phyloP scores from a whole-genome alignment of 306 rosid genomes.

The Cucumis melo region DNA sequence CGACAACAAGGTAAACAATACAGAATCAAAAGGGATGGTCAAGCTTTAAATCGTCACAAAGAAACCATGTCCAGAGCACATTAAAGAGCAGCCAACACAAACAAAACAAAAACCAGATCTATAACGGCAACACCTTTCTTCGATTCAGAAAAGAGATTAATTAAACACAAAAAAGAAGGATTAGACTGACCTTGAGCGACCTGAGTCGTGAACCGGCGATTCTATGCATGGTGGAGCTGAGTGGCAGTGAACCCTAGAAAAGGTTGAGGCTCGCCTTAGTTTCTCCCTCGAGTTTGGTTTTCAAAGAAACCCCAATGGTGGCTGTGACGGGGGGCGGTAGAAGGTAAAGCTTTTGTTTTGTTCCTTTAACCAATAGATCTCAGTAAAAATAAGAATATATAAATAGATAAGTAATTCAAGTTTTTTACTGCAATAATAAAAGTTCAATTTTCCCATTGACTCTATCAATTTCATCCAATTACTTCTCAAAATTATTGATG shows the following conservation, averaged over 20 bases:
- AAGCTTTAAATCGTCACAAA: not conserved
- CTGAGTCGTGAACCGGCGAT: constrained; percentile 50
- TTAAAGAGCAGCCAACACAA: not conserved
- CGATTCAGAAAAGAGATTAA: not conserved
- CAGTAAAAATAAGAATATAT: no score
- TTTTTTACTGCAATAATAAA: not conserved
- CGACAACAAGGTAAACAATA: not conserved
- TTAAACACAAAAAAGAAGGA: not conserved
- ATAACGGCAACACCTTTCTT: not conserved
- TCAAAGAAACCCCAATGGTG: constrained; percentile 5
- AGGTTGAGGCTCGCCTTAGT: not conserved
- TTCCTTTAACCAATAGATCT: not conserved
- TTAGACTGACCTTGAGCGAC: constrained; percentile 55
- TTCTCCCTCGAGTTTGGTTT: not conserved
- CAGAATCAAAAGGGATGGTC: not conserved
- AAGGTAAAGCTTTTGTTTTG: not conserved
- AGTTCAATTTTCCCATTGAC: not conserved
- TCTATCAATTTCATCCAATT: not conserved
- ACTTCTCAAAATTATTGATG: no score
- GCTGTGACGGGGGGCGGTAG: not conserved
- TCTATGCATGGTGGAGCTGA: constrained; percentile 39
- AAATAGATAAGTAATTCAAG: not conserved
- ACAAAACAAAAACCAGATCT: constrained; percentile 7
- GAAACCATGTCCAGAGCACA: not conserved
- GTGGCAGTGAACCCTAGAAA: constrained; percentile 7